Conservation (phyloP, 1,284 basidiomycete species). For the Coriolopsis trogii region DNA sequence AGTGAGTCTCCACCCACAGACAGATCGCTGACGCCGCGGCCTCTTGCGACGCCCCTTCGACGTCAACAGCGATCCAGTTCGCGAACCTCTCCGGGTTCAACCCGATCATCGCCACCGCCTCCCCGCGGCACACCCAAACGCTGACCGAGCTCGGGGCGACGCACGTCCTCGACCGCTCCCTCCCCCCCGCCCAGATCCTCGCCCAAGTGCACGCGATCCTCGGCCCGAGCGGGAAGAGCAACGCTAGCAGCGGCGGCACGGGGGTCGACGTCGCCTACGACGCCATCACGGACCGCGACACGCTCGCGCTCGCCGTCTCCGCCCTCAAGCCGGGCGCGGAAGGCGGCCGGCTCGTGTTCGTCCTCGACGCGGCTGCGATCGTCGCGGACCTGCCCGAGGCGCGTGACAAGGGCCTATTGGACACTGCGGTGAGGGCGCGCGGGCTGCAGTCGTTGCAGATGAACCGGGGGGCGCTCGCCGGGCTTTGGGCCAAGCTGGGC, state of each 20-base stretch:
- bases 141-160: constrained; percentile 30
- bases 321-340: constrained; percentile 28
- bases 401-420: no score
- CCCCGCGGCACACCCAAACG: constrained; percentile 46
- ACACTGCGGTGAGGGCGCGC: constrained; percentile 5
- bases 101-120: constrained; percentile 50
- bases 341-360: constrained; percentile 23
- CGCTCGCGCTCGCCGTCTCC: constrained; percentile 25
- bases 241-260: constrained; percentile 6
- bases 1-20: no score
- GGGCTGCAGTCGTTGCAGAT: constrained; percentile 22
- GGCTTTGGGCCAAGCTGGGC: constrained; percentile 2
- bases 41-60: no score
- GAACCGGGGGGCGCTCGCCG: not conserved
- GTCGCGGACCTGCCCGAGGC: not conserved
- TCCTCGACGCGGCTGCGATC: constrained; percentile 1
- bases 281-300: constrained; percentile 21
- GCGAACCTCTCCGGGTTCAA: constrained; percentile 49
- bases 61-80: constrained; percentile 42
- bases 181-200: constrained; percentile 1
- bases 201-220: constrained; percentile 15
- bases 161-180: constrained; percentile 26
- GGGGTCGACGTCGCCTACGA: constrained; percentile 29
- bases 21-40: no score
- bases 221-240: constrained; percentile 2